Base-by-base conservation (phyloP, 1,139 yeast species). In the Blastobotrys aristatus region DNA sequence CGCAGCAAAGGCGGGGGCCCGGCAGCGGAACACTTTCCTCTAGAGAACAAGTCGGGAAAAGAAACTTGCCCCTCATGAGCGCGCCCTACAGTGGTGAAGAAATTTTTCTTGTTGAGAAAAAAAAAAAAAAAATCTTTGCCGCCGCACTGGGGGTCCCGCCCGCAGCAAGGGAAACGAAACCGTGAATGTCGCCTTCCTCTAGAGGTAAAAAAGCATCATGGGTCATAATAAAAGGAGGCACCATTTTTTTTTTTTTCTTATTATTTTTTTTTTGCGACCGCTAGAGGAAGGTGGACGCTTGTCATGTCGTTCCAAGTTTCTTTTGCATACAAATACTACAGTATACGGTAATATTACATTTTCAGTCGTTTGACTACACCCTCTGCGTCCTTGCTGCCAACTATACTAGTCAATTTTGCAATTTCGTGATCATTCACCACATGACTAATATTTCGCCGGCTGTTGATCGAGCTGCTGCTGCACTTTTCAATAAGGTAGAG, bases 401-500 rank as follows among this genome's bases (percentile, higher is more conserved):
- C 51, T 14, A 50, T 45, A 34, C 35, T 18, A 5, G 44, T 36
- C 40, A 50, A 37, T 11, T 34, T 24, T 37, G 40, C 33, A 17
- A 50, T 31, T 14, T 50, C 49, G 13, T 21, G 27, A 18, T 43
- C 37, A 5, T 43, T 29, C 13, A 50, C 40, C 21, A 38, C 20
- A 29, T n/a, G 22, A 6, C 24, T 17, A 5, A 37, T 21, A 3
- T 20, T 27, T 17, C 47, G 21, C 22, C 41, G 4, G 18, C 36
- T 22, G 11, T 11, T 14, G 26, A 21, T 18, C n/a, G 38, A 11
- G 2, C 30, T 26, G 17, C 43, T 39, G 26, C 40, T 38, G 62
- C 64, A 61, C 40, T 56, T 51, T 13, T 59, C 57, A 17, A 65
- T 49, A 40, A 62, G 48, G 43, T 61, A 59, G 10, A 56, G 52